These are phyloP conservation scores for Zizania latifolia DNA, from an alignment of 176 grass and related monocot genomes.

Conservation along the genomic window DNA sequence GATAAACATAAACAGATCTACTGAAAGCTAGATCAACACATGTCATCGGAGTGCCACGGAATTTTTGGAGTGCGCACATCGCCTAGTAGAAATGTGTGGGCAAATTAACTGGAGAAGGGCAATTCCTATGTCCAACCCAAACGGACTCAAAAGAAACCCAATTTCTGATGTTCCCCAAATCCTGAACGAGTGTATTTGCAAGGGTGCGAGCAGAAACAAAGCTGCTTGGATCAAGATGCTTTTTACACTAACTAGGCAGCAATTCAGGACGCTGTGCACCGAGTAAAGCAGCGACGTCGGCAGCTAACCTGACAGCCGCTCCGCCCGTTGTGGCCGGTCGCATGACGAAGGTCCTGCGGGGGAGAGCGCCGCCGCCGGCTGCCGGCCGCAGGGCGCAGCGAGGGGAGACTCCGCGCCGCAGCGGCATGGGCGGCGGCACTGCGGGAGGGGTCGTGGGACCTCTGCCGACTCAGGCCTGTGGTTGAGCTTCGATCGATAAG, in stretches of 20 bases:
- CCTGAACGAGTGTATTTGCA: too few relatives aligned
- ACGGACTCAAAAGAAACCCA: too few relatives aligned
- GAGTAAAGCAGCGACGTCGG: neutral
- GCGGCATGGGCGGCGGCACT: constrained; percentile 11
- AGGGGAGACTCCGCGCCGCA: neutral
- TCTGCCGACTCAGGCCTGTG: too few relatives aligned
- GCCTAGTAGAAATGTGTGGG: neutral
- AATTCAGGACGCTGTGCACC: too few relatives aligned
- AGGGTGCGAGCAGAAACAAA: too few relatives aligned
- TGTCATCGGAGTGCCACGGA: neutral
- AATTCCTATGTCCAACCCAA: neutral
- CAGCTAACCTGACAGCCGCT: constrained; percentile 11
- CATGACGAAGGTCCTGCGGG: neutral
- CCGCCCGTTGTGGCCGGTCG: neutral
- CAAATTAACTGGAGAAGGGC: neutral
- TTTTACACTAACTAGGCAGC: neutral
- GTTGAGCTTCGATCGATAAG: too few relatives aligned
- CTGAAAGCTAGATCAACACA: neutral
- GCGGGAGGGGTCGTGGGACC: too few relatives aligned
- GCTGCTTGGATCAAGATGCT: neutral
- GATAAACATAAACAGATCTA: neutral
- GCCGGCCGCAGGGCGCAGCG: neutral
- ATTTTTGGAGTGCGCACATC: neutral
- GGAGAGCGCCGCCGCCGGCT: neutral
- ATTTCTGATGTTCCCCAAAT: neutral